Percentiles rank a stretch among this genome's conserved stretches.
These are phyloP conservation scores for Phlegmacium glaucopus DNA, from an alignment of 768 basidiomycete species.

Conservation along the genomic window DNA sequence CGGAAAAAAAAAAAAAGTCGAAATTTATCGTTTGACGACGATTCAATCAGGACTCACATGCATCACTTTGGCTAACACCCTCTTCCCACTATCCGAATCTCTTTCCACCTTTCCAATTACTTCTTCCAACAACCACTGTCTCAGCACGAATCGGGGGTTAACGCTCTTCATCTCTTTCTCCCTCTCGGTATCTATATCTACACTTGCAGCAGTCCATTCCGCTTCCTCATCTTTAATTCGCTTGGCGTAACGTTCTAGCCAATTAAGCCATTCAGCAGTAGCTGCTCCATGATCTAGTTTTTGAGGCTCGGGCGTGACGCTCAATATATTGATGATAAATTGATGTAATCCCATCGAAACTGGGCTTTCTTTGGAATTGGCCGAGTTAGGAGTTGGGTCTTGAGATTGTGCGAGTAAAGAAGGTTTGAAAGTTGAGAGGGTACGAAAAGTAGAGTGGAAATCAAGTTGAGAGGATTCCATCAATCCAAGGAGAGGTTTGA, in stretches of 20 bases:
- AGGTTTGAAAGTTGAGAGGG: slow-evolving; percentile 61
- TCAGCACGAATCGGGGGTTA: slow-evolving; percentile 89
- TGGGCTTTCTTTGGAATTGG: neutral
- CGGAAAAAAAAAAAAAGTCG: too few species aligned
- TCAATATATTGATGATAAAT: slow-evolving; percentile 45
- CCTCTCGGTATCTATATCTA: slow-evolving; percentile 43
- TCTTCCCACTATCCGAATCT: slow-evolving; percentile 60
- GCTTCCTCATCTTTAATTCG: slow-evolving; percentile 53
- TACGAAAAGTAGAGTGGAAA: slow-evolving; percentile 84
- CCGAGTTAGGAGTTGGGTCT: neutral
- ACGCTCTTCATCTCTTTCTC: slow-evolving; percentile 47
- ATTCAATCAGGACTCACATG: slow-evolving; percentile 47
- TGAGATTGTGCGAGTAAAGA: slow-evolving; percentile 9
- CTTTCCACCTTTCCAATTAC: slow-evolving; percentile 74
- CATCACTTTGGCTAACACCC: slow-evolving; percentile 75
- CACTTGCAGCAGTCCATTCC: slow-evolving; percentile 41
- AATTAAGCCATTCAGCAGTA: slow-evolving; percentile 50
- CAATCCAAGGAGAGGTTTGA: slow-evolving; percentile 69
- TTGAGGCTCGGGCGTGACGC: slow-evolving; percentile 43
- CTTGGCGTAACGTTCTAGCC: slow-evolving; percentile 61
- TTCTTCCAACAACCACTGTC: slow-evolving; percentile 97
- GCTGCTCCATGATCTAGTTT: slow-evolving; percentile 42
- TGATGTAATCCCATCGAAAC: slow-evolving; percentile 27
- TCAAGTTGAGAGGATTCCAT: slow-evolving; percentile 78
- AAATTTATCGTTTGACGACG: too few species aligned